Evolutionary conservation across 2,329 filamentous ascomycete genomes (phyloP), one percentile per base, ranked within the genome.

Genomic region (Sporothrix inflata): DNA sequence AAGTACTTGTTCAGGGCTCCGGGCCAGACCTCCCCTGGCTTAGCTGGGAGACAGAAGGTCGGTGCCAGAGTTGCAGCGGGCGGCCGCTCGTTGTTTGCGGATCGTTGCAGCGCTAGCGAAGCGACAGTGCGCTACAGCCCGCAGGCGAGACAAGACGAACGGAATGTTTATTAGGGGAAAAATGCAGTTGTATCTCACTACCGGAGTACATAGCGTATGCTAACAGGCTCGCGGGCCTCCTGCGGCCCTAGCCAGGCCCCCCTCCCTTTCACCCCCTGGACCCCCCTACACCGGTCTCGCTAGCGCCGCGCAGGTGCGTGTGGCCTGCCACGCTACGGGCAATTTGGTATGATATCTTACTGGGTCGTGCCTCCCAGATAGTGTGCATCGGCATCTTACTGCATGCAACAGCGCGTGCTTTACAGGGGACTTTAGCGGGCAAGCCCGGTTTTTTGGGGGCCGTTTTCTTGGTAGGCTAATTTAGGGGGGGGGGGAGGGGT

Each of bases 71-170:
- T 66, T 49, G 63, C 63, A 66, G 42, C 63, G 55, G 63, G 24
- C 42, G 63, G 40, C 42, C 42, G 40, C 63, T 9, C 49, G 40
- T 27, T 49, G 61, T 14, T 24, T 42, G 63, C 63, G 67, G 67
- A 69, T 47, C 67, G 67, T 71, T 65, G 57, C 60, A 71, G 69
- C 69, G 24, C 69, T 71, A 71, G 34, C 45, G 24, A 70, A 27
- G 45, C 57, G 45, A 30, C 42, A 65, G 69, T 60, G 68, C 69
- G 57, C 69, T 63, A 70, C 68, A 65, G 57, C 45, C 55, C 38
- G 30, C 40, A 65, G 38, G 60, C 38, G 53, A 57, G 53, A 57
- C 53, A 57, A 34, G 53, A 11, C 27, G n/a, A 34, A 24, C 4
- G 19, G 38, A 16, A n/a, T 8, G 19, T 57, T 27, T 3, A n/a